Percentiles rank a stretch among this genome's conserved stretches.
Evolutionary conservation across 2,329 filamentous ascomycete species (phyloP).

Genomic region (Penicillium freii): DNA sequence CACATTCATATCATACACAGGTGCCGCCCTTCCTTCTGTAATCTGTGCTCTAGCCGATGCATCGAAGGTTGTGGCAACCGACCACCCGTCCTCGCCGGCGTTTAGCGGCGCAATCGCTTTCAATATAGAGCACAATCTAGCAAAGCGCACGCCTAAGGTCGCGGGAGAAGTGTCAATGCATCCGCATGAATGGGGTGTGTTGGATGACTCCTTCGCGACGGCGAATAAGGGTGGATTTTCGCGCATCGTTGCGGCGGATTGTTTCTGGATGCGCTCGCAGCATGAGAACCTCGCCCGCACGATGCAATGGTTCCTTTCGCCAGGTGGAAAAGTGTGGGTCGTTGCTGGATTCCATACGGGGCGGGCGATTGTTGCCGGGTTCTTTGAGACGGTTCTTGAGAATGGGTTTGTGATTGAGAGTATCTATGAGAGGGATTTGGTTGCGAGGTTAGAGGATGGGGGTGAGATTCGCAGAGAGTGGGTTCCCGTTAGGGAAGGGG

Average conservation of each 20-base stretch:
- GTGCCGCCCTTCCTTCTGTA: slow-evolving; percentile 44
- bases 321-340: slow-evolving; percentile 44
- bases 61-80: slow-evolving; percentile 49
- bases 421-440: slow-evolving; percentile 56
- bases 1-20: slow-evolving; percentile 20
- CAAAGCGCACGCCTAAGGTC: slow-evolving; percentile 10
- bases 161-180: slow-evolving; percentile 37
- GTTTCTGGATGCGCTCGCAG: slow-evolving; percentile 59
- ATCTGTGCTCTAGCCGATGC: slow-evolving; percentile 39
- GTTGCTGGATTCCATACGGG: slow-evolving; percentile 62
- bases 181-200: slow-evolving; percentile 56
- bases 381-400: slow-evolving; percentile 51
- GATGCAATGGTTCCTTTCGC: slow-evolving; percentile 56
- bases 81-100: slow-evolving; percentile 48
- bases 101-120: slow-evolving; percentile 43
- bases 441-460: slow-evolving; percentile 37
- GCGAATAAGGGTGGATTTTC: slow-evolving; percentile 45
- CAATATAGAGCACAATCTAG: slow-evolving; percentile 51
- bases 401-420: slow-evolving; percentile 51
- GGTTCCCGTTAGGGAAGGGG: slow-evolving; percentile 49
- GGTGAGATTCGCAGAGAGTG: slow-evolving; percentile 47
- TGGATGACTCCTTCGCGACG: slow-evolving; percentile 41
- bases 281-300: slow-evolving; percentile 56
- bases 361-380: slow-evolving; percentile 53
- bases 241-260: slow-evolving; percentile 60